phyloP scores from a whole-genome alignment of 2,329 filamentous ascomycete species.

The Hymenoscyphus scutula region DNA sequence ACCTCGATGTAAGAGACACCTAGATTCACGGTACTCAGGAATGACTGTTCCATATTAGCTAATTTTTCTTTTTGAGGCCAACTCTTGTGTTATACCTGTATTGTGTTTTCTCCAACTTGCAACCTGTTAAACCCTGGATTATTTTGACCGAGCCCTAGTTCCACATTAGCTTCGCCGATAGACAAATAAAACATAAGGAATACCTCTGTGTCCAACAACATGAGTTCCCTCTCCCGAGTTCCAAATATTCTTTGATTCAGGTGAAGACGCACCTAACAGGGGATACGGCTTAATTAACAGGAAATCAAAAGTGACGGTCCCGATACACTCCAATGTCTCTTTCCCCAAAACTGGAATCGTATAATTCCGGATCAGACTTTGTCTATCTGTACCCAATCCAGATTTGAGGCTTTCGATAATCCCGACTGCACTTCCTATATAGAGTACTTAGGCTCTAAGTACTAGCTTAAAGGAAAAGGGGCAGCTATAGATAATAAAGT shows the following conservation, averaged over 20 bases:
- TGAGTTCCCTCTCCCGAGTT: slow-evolving; percentile 4
- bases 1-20: slow-evolving; percentile 19
- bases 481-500: too few relatives aligned
- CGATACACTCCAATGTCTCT: slow-evolving; percentile 11
- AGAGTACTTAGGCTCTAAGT: too few relatives aligned
- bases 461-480: too few relatives aligned
- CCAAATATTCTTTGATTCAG: slow-evolving; percentile 9
- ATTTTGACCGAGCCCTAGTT: slow-evolving; percentile 15
- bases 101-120: slow-evolving; percentile 20
- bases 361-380: slow-evolving; percentile 16
- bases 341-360: slow-evolving; percentile 15
- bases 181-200: background rate
- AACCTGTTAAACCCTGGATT: slow-evolving; percentile 8
- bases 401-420: slow-evolving; percentile 13
- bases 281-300: slow-evolving; percentile 12
- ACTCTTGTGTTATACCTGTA: slow-evolving; percentile 6
- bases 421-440: slow-evolving; percentile 4
- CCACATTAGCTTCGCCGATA: slow-evolving; percentile 4
- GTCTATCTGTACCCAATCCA: slow-evolving; percentile 7
- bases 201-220: slow-evolving; percentile 18
- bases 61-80: background rate
- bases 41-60: slow-evolving; percentile 15
- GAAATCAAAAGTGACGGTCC: slow-evolving; percentile 18
- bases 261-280: slow-evolving; percentile 1
- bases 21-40: slow-evolving; percentile 10